These are phyloP conservation scores for Ilyonectria mors-panacis DNA, from an alignment of 2,329 filamentous ascomycete genomes.

Conservation along the genomic window DNA sequence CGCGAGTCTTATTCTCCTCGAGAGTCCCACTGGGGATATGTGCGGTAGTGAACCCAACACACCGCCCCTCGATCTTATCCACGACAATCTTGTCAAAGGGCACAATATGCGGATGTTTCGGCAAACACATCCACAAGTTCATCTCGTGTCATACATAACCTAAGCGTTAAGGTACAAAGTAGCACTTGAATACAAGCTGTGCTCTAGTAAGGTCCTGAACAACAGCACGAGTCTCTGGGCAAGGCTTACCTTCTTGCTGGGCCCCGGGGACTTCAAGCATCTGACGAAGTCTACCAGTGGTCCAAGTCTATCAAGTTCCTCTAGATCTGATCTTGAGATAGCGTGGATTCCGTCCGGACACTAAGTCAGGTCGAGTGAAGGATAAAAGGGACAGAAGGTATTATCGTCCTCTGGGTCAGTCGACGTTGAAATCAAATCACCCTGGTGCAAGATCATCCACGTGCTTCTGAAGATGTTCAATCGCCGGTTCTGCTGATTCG, in stretches of 20 bases:
- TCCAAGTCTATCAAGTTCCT: constrained; percentile 48
- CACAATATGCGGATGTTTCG: constrained; percentile 54
- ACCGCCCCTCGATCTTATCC: constrained; percentile 48
- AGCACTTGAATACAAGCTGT: constrained; percentile 54
- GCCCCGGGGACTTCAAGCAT: too few species aligned
- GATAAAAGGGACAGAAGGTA: constrained; percentile 42
- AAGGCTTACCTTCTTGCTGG: too few species aligned
- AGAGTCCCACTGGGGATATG: constrained; percentile 54
- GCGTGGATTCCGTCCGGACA: constrained; percentile 34
- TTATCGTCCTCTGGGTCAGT: constrained; percentile 47
- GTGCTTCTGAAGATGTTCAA: constrained; percentile 43
- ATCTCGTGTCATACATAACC: constrained; percentile 53
- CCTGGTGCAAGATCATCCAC: constrained; percentile 37
- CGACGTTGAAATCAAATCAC: constrained; percentile 38
- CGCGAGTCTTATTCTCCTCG: constrained; percentile 44
- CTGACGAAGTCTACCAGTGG: constrained; percentile 47
- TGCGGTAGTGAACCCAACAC: constrained; percentile 54
- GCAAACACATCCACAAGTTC: constrained; percentile 53
- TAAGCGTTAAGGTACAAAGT: constrained; percentile 41
- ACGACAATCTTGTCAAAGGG: constrained; percentile 53
- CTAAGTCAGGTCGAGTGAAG: constrained; percentile 36
- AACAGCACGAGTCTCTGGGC: too few species aligned
- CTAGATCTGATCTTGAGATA: constrained; percentile 41
- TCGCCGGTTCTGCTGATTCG: constrained; percentile 33
- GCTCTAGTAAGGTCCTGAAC: too few species aligned